Evolutionary conservation across 352 stramenopile genomes (phyloP), one percentile per base, ranked within the genome.

Genomic region (Phytophthora idaei): DNA sequence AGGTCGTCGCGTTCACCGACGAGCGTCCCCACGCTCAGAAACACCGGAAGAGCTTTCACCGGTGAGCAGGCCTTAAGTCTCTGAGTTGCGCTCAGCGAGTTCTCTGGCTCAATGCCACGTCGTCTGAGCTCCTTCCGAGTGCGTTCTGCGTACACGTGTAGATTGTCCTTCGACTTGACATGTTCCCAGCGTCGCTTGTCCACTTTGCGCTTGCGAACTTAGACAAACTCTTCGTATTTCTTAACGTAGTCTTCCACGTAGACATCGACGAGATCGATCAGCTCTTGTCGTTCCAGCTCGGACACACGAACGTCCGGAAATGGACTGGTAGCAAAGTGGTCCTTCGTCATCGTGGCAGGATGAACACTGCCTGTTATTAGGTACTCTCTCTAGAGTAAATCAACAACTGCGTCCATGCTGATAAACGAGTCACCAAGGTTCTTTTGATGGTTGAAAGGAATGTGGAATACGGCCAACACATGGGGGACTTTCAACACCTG

Each of bases 1-100:
- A 77, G 46, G 54, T 79, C 71, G 32, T 79, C 66, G 25, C 77
- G 44, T 11, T 69, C 41, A 14, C 67, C 71, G 2, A 64, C 51
- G 15, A 78, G 45, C 0, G 49, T 70, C 8, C 71, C 71, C 0
- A 71, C 54, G 9, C 49, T 69, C 9, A 71, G 64, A 15, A 77
- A 44, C 14, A 69, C 46, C 11, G 61, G 61, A 12, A 69, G 32
- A 32, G 64, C 61, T 44, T 63, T 58, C 1, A 10, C 51, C n/a
- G 32, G 27, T 10, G 50, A 34, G 17, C 10, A 45, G 4, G 15
- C 21, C 17, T 51, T 50, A 5, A 54, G 15, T 45, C 44, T 15
- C 29, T 67, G 51, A 0, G 42, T 62, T 5, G 51, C 44, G 9
- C 45, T 67, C 8, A 57, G 17, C 0, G 52, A 56, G 46, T 63